Evolutionary conservation across 257 asterid species (phyloP).

Genomic region (Jaltomata sinuosa): DNA sequence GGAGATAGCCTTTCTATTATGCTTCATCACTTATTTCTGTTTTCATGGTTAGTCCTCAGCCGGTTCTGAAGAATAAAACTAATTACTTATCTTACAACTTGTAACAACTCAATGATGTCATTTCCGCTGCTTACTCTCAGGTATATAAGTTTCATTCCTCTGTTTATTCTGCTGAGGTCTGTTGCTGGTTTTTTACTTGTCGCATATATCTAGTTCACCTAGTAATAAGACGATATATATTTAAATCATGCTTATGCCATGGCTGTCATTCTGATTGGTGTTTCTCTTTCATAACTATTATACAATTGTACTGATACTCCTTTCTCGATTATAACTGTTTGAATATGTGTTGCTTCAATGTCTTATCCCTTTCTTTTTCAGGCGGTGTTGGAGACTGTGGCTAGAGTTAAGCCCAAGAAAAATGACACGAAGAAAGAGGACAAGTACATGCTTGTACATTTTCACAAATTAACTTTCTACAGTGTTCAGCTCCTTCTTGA

Average conservation of each 20-base stretch:
- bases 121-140: background rate
- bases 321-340: background rate
- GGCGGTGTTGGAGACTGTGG: conserved; percentile 99
- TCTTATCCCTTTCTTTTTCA: conserved; percentile 23
- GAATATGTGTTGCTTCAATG: conserved; percentile 8
- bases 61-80: background rate
- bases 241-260: background rate
- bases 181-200: background rate
- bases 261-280: background rate
- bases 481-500: conserved; percentile 1
- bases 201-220: background rate
- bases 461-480: background rate
- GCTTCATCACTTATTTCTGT: background rate
- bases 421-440: conserved; percentile 94
- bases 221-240: background rate
- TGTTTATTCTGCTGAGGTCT: background rate
- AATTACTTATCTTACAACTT: background rate
- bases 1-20: background rate
- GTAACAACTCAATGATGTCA: background rate
- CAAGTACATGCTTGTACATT: conserved; percentile 35
- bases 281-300: background rate
- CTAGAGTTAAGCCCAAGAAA: conserved; percentile 92
- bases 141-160: background rate
- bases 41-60: background rate
- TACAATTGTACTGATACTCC: background rate